Evolutionary conservation across 495 filamentous ascomycete genomes (phyloP).

Genomic region (Aspergillus ellipticus): DNA sequence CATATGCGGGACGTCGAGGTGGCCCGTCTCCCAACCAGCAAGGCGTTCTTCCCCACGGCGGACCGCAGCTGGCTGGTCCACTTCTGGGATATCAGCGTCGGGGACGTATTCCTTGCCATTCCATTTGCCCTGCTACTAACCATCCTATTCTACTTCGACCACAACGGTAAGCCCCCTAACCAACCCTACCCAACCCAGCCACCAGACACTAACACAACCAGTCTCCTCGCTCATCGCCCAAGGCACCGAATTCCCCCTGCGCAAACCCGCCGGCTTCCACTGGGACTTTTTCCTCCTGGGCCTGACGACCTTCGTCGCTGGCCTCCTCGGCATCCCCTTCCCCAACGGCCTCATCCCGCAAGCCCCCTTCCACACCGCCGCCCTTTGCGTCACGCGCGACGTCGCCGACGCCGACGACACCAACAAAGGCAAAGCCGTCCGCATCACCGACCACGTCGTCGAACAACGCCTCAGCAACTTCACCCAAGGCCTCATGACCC

Average conservation of each 20-base stretch:
- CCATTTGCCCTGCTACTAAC: conserved; percentile 85
- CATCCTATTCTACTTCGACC: conserved; percentile 90
- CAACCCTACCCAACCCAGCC: no score
- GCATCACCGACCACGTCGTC: conserved; percentile 68
- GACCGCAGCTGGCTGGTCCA: conserved; percentile 78
- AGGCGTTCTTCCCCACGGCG: conserved; percentile 77
- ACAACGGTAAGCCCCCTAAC: no score
- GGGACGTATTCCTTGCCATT: conserved; percentile 79
- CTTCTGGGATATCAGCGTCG: conserved; percentile 79
- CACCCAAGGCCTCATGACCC: conserved; percentile 73
- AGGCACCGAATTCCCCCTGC: conserved; percentile 85
- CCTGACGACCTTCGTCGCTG: conserved; percentile 78
- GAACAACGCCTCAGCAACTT: conserved; percentile 90
- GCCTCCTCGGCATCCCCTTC: conserved; percentile 81
- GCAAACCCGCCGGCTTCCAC: conserved; percentile 91
- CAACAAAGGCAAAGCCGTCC: conserved; percentile 59
- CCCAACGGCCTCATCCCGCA: conserved; percentile 93
- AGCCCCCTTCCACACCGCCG: conserved; percentile 87
- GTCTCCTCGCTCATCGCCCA: conserved; percentile 88
- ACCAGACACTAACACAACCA: conserved; percentile 23
- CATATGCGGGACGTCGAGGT: conserved; percentile 66
- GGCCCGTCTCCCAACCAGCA: conserved; percentile 63
- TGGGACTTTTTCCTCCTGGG: conserved; percentile 95
- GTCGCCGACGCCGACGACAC: conserved; percentile 55
- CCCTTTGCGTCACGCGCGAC: conserved; percentile 69